These are phyloP conservation scores for Colletotrichum scovillei DNA, from an alignment of 2,329 filamentous ascomycete species.

Conservation along the genomic window DNA sequence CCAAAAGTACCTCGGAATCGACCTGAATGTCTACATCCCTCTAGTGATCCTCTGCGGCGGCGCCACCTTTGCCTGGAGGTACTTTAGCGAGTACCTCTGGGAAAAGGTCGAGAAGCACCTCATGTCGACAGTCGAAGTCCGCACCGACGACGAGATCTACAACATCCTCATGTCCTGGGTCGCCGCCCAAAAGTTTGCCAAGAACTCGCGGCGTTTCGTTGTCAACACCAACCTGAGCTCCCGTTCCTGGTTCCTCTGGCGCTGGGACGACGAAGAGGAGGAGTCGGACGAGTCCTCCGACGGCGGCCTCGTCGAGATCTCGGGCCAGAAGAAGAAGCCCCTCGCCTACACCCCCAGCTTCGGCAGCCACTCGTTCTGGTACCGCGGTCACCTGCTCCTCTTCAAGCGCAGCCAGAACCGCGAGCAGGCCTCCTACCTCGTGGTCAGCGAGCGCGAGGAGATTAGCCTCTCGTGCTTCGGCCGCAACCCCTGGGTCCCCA, in stretches of 20 bases:
- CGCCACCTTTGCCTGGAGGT: slow-evolving; percentile 63
- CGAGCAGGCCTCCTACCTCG: slow-evolving; percentile 52
- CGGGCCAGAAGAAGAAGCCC: slow-evolving; percentile 55
- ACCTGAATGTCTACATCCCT: slow-evolving; percentile 72
- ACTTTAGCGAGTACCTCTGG: slow-evolving; percentile 61
- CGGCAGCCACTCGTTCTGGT: slow-evolving; percentile 77
- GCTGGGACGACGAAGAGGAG: slow-evolving; percentile 57
- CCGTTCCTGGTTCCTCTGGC: slow-evolving; percentile 60
- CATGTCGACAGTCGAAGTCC: slow-evolving; percentile 74
- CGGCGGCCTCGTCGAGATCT: slow-evolving; percentile 1
- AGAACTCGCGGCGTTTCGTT: slow-evolving; percentile 69
- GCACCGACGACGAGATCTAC: slow-evolving; percentile 78
- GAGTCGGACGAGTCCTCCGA: slow-evolving; percentile 51
- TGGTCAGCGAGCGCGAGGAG: slow-evolving; percentile 66
- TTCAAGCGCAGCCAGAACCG: slow-evolving; percentile 65
- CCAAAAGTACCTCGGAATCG: slow-evolving; percentile 68
- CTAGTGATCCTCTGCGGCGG: slow-evolving; percentile 62
- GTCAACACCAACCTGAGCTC: slow-evolving; percentile 72
- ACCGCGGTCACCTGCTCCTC: slow-evolving; percentile 66
- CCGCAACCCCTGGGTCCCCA: slow-evolving; percentile 68
- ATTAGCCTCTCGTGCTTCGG: slow-evolving; percentile 72
- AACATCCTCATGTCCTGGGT: slow-evolving; percentile 80
- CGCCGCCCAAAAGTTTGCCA: slow-evolving; percentile 69
- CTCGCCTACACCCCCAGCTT: slow-evolving; percentile 75
- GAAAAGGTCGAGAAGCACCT: slow-evolving; percentile 63